Evolutionary conservation across 1,139 yeast species (phyloP).

Genomic region (Nakaseomyces glabratus): DNA sequence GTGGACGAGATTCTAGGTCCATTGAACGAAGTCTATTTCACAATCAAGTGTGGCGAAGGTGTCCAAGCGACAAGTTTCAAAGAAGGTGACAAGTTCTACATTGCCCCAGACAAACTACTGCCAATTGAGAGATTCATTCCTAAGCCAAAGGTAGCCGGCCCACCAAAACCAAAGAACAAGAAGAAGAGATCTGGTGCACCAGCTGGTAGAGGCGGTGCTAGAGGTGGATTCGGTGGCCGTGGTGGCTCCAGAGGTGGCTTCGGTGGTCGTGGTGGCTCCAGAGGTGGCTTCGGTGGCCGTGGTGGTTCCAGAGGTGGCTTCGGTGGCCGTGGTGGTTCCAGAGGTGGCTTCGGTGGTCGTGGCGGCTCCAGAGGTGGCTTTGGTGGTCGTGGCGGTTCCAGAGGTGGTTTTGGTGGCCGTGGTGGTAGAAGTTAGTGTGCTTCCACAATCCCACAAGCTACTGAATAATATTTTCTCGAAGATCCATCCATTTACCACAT

Average conservation of each 20-base stretch:
- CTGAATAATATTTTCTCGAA: no score
- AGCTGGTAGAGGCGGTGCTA: conserved; percentile 40
- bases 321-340: conserved; percentile 21
- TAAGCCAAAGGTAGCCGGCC: conserved; percentile 74
- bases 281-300: conserved; percentile 38
- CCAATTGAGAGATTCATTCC: conserved; percentile 96
- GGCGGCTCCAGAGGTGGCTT: conserved; percentile 22
- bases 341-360: conserved; percentile 17
- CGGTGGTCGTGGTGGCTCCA: conserved; percentile 32
- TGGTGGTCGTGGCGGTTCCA: conserved; percentile 20
- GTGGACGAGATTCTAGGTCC: conserved; percentile 98
- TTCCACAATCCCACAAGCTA: no score
- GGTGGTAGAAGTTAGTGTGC: conserved; percentile 15
- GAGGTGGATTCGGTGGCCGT: conserved; percentile 41
- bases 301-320: conserved; percentile 30
- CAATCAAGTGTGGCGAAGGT: conserved; percentile 93
- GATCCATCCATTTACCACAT: no score
- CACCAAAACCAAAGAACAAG: conserved; percentile 64
- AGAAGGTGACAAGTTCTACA: conserved; percentile 91
- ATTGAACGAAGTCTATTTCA: conserved; percentile 90
- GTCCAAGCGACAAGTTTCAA: conserved; percentile 89
- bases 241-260: conserved; percentile 45
- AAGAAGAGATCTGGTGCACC: conserved; percentile 42
- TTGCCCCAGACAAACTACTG: conserved; percentile 88
- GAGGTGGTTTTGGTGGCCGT: conserved; percentile 24